phyloP scores from a whole-genome alignment of 2,329 filamentous ascomycete species.

The Davidsoniella australis region DNA sequence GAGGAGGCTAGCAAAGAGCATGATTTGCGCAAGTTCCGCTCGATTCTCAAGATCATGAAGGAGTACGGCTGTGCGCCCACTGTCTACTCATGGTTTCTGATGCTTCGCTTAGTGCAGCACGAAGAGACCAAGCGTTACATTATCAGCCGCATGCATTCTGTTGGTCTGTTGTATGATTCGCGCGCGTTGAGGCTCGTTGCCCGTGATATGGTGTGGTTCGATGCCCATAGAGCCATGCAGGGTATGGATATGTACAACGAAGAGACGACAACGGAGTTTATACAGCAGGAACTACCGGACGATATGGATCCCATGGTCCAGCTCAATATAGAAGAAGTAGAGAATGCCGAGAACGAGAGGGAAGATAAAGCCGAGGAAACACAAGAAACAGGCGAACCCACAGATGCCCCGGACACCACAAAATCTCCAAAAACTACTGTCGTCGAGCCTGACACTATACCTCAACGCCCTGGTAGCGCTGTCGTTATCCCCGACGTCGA shows the following conservation, averaged over 20 bases:
- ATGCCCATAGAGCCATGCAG: slow-evolving; percentile 26
- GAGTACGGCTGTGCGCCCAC: slow-evolving; percentile 24
- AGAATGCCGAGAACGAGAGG: neutral
- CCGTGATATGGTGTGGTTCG: slow-evolving; percentile 25
- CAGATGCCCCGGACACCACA: neutral
- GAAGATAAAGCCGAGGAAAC: too few species aligned
- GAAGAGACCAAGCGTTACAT: slow-evolving; percentile 35
- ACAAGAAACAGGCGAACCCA: too few species aligned
- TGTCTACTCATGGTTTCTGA: slow-evolving; percentile 30
- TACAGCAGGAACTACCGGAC: slow-evolving; percentile 1
- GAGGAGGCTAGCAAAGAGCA: slow-evolving; percentile 23
- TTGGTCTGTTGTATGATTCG: slow-evolving; percentile 25
- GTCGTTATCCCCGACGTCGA: neutral
- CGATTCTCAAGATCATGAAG: slow-evolving; percentile 25
- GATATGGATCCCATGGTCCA: neutral
- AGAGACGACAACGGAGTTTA: neutral
- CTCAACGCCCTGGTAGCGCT: neutral
- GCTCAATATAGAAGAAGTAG: neutral
- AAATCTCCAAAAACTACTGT: neutral
- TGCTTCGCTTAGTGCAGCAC: slow-evolving; percentile 37
- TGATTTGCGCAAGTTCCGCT: slow-evolving; percentile 27
- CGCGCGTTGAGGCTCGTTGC: slow-evolving; percentile 24
- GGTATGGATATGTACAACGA: slow-evolving; percentile 14
- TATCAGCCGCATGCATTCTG: slow-evolving; percentile 28
- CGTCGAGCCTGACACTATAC: too few species aligned